Conservation (phyloP, 139 green algal genomes). For the Asterochloris sp. region DNA sequence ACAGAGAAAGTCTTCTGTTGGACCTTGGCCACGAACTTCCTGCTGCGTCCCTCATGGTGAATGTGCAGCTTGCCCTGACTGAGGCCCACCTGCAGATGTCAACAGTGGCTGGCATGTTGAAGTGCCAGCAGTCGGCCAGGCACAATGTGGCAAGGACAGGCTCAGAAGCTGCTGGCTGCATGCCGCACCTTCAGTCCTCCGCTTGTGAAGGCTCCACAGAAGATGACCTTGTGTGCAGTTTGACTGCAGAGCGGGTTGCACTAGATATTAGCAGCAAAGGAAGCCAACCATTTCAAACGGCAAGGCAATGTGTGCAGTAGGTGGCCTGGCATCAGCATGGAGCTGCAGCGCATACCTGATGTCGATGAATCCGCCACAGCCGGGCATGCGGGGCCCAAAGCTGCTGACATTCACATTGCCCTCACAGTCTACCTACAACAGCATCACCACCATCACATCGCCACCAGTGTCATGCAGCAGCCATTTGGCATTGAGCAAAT, state of each 20-base stretch:
- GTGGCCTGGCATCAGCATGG: too few species aligned
- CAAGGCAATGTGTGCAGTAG: too few species aligned
- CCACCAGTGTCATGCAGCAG: not conserved
- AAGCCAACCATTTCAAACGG: too few species aligned
- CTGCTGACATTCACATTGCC: slow-evolving; percentile 55
- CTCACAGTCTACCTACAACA: slow-evolving; percentile 29
- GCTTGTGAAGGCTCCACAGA: slow-evolving; percentile 44
- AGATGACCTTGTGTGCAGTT: slow-evolving; percentile 38
- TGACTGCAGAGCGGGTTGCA: not conserved
- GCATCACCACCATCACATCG: not conserved
- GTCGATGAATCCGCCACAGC: slow-evolving; percentile 54
- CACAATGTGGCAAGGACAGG: not conserved
- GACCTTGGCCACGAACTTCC: slow-evolving; percentile 35
- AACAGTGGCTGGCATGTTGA: not conserved
- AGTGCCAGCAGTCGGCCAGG: not conserved
- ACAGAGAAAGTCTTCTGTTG: slow-evolving; percentile 39
- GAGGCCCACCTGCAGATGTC: slow-evolving; percentile 22
- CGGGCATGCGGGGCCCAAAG: slow-evolving; percentile 37
- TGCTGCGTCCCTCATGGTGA: slow-evolving; percentile 24
- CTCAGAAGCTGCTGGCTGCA: not conserved
- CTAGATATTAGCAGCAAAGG: too few species aligned
- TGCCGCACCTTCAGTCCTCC: slow-evolving; percentile 34
- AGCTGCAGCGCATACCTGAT: slow-evolving; percentile 19
- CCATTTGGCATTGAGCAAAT: not conserved
- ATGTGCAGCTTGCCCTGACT: slow-evolving; percentile 26